A percentile compares a stretch with the other conserved stretches of the same genome.
phyloP scores from a whole-genome alignment of 768 basidiomycete genomes.

The Termitomyces sp. region DNA sequence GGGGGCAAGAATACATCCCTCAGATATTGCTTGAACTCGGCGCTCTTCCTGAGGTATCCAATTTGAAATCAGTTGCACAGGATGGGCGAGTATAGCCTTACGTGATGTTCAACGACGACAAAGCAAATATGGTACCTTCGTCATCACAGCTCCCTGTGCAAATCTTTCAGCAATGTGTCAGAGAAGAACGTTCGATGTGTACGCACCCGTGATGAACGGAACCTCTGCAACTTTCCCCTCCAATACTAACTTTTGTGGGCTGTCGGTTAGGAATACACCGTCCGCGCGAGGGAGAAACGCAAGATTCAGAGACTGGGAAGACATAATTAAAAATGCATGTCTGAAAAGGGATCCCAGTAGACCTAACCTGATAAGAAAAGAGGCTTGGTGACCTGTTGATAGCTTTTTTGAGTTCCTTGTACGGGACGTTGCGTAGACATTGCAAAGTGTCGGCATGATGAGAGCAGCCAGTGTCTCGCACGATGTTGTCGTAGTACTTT shows the following conservation, averaged over 20 bases:
- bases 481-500: conserved; percentile 41
- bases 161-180: not conserved
- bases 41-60: conserved; percentile 15
- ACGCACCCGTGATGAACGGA: conserved; percentile 41
- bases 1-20: conserved; percentile 29
- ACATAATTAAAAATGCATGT: conserved; percentile 18
- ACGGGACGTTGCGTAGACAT: conserved; percentile 39
- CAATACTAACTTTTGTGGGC: conserved; percentile 38
- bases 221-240: conserved; percentile 43
- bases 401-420: conserved; percentile 34
- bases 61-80: not conserved
- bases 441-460: conserved; percentile 34
- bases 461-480: conserved; percentile 37
- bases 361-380: conserved; percentile 27
- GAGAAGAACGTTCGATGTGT: conserved; percentile 3
- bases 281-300: conserved; percentile 50
- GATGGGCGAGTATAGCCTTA: conserved; percentile 15
- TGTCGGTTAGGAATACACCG: conserved; percentile 43
- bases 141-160: conserved; percentile 47
- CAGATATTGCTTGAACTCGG: conserved; percentile 24
- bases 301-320: conserved; percentile 34
- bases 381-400: conserved; percentile 38
- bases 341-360: not conserved
- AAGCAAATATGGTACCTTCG: conserved; percentile 51
- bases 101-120: conserved; percentile 46